Base-by-base conservation (phyloP, 176 grass and related monocot species). In the Alloteropsis semialata region DNA sequence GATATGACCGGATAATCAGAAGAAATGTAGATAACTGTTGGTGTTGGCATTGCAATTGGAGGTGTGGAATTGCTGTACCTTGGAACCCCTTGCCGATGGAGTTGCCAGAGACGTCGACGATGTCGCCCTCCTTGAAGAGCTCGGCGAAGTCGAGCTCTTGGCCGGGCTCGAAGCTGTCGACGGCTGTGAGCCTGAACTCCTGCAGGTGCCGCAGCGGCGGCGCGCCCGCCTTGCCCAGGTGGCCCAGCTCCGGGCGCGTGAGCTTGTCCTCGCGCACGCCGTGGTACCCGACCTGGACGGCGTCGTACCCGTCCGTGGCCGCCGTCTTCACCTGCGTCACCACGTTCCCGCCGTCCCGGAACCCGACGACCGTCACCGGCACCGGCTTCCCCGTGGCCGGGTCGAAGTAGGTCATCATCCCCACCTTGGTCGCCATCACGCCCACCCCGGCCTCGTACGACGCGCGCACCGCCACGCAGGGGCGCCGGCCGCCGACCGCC, bases 21-120 rank as follows among this genome's bases (percentile, higher is more conserved):
- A 30, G 25, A 72, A 43, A 29, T 43, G 38, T 28, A 4, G 8
- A 3, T 5, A 7, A 8, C 3, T 78, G 0, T 19, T 19, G 2
- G 19, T 25, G 6, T 16, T 77, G 21, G 28, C 42, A 78, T 38
- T 70, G 83, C 32, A 60, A 63, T 29, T 39, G 71, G 17, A 8
- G 44, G 44, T 27, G 76, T 1, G 21, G 62, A 44, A 19, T 30
- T 2, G 4, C 21, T 37, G 64, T 69, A 98, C 96, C 96, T 95
- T 98, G 96, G 89, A 98, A 98, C 0, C 96, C 96, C 81, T 98
- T 98, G 85, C 96, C 96, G 21, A 98, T 95, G 80, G 96, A 81
- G 27, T 91, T 98, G 61, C 89, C 96, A 51, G 91, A 95, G 72
- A 98, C 83, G 14, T 98, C 96, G 17, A 98, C 83, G 78, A 98